Conservation (phyloP, 2,329 filamentous ascomycete genomes). For the Xylariomycetidae sp. region DNA sequence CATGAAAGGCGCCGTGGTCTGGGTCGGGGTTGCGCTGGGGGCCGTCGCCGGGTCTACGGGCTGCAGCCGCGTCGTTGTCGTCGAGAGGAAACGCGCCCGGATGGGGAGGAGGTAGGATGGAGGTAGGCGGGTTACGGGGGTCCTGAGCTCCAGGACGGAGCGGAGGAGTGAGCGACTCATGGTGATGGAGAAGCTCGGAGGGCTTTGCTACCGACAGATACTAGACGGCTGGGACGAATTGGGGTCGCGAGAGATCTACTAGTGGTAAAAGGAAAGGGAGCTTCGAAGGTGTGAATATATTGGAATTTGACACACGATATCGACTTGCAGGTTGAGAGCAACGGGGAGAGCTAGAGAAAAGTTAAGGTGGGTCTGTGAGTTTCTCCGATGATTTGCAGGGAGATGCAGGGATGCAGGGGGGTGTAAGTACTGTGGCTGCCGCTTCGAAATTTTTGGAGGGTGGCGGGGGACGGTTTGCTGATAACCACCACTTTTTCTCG, state of each 20-base stretch:
- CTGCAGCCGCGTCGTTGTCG: constrained; percentile 26
- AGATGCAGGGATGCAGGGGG: neutral
- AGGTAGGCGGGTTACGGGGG: constrained; percentile 39
- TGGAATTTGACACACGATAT: neutral
- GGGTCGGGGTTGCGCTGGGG: constrained; percentile 21
- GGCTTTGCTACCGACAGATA: neutral
- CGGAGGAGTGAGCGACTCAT: constrained; percentile 60
- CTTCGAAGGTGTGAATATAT: neutral
- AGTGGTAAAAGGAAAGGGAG: neutral
- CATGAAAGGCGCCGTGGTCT: constrained; percentile 10
- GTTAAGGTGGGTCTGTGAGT: constrained; percentile 1
- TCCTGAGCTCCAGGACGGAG: constrained; percentile 58
- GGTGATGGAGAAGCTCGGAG: neutral
- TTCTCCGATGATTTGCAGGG: neutral
- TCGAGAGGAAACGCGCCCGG: constrained; percentile 31
- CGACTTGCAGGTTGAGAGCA: too few relatives aligned
- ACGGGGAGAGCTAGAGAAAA: too few relatives aligned
- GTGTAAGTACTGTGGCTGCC: too few relatives aligned
- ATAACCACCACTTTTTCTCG: constrained; percentile 10
- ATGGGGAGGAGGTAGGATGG: constrained; percentile 49
- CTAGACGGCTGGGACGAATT: neutral
- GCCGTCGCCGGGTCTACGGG: constrained; percentile 23
- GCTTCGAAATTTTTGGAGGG: too few relatives aligned
- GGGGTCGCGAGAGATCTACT: neutral
- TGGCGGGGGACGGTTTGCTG: constrained; percentile 12